Evolutionary conservation across 2,329 filamentous ascomycete genomes (phyloP), one percentile per base, ranked within the genome.

Genomic region (Claviceps sp.): DNA sequence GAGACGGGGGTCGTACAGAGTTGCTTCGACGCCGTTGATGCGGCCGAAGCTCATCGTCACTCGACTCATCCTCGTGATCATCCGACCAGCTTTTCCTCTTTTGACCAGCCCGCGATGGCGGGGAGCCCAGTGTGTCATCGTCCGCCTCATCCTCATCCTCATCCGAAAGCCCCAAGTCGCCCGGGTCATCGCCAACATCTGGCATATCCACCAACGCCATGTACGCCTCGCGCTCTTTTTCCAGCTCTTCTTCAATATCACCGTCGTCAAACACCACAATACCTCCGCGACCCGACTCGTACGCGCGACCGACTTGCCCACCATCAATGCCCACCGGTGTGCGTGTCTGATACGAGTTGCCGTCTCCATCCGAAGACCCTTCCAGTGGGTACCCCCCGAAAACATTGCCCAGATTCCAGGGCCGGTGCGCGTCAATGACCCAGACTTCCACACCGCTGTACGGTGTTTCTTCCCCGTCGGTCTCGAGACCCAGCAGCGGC

Each of bases 191-290:
- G 36, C 93, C 87, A 40, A 95, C 71, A 46, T 94, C 87, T 1
- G 90, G 91, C 89, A 98, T 97, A 55, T 89, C 85, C 45, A 88
- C 74, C 49, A 97, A 71, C n/a, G 85, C 84, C 57, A 86, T 79
- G 62, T 94, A 97, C 40, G 93, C 90, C 53, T 88, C 82, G 58
- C 81, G 78, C 67, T 97, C 89, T 1, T 71, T 71, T 13, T 67
- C 68, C 37, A 98, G 71, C 37, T 90, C 86, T 58, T 91, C 86
- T 58, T 91, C 86, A 49, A 98, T 90, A 65, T 98, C 93, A 1
- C 91, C 93, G 63, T 97, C 93, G 62, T 97, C 93, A 65, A 93
- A 95, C 2, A 96, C 89, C 54, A 98, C 80, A 43, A 98, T 86
- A 0, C 93, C 93, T 17, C 91, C 91, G 61, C 78, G 85, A 34